These are phyloP conservation scores for Poa pratensis DNA, from an alignment of 176 grass and related monocot species.

Conservation along the genomic window DNA sequence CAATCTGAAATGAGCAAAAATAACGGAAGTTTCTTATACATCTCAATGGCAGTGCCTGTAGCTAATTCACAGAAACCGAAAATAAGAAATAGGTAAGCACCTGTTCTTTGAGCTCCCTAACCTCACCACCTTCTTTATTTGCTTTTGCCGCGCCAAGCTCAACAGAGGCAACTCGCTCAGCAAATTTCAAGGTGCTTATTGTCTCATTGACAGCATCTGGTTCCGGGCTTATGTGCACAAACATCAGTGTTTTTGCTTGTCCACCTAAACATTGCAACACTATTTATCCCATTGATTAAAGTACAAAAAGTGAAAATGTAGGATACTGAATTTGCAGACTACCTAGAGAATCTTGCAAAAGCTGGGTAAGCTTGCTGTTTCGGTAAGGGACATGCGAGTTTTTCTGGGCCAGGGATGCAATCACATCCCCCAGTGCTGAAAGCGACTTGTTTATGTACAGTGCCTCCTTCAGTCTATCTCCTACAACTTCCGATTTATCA, in stretches of 20 bases:
- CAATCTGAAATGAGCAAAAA: conserved; percentile 54
- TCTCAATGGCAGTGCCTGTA: conserved; percentile 23
- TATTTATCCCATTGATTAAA: conserved; percentile 31
- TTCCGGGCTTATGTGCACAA: conserved; percentile 91
- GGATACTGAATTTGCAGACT: conserved; percentile 16
- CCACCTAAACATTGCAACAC: conserved; percentile 64
- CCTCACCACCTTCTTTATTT: conserved; percentile 78
- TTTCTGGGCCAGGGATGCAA: conserved; percentile 86
- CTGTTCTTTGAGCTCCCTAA: conserved; percentile 87
- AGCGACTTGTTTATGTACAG: conserved; percentile 93
- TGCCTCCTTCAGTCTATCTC: conserved; percentile 90
- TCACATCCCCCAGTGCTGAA: conserved; percentile 91
- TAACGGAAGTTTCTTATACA: conserved; percentile 22
- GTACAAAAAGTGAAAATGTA: conserved; percentile 36
- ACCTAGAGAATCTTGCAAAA: conserved; percentile 97
- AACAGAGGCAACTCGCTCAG: conserved; percentile 82
- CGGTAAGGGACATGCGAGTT: conserved; percentile 82
- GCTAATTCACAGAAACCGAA: conserved; percentile 3
- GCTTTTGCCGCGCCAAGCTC: conserved; percentile 70
- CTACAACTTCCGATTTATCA: conserved; percentile 83
- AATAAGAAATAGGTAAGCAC: conserved; percentile 37
- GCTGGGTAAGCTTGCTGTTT: conserved; percentile 94
- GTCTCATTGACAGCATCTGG: conserved; percentile 64
- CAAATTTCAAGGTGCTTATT: conserved; percentile 90
- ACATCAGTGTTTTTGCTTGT: conserved; percentile 97